Percentiles rank a stretch among this genome's conserved stretches.
phyloP scores from a whole-genome alignment of 1,284 basidiomycete species.

The Pyrrhoderma noxium region DNA sequence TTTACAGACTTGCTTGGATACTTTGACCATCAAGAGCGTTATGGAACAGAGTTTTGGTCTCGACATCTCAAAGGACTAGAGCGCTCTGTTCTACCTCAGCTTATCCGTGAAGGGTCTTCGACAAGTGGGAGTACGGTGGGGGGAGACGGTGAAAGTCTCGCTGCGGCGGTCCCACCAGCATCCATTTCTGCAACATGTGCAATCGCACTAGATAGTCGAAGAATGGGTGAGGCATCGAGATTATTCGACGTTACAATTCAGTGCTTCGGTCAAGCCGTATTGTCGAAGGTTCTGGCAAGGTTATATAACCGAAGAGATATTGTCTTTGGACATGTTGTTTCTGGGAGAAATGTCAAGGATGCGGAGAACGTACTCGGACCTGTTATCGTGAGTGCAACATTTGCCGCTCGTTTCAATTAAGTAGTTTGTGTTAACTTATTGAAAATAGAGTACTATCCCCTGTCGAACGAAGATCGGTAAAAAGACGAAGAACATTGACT shows the following conservation, averaged over 20 bases:
- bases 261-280: slow-evolving; percentile 36
- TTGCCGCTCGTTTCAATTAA: too few relatives aligned
- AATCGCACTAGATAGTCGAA: slow-evolving; percentile 7
- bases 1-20: slow-evolving; percentile 32
- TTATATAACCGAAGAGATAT: slow-evolving; percentile 31
- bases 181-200: neutral
- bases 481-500: slow-evolving; percentile 27
- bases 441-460: slow-evolving; percentile 39
- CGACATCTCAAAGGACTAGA: slow-evolving; percentile 27
- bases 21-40: slow-evolving; percentile 31
- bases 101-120: neutral
- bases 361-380: slow-evolving; percentile 43
- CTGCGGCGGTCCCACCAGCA: too few relatives aligned
- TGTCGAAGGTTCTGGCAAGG: slow-evolving; percentile 35
- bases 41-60: slow-evolving; percentile 36
- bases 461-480: slow-evolving; percentile 32
- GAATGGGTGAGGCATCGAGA: slow-evolving; percentile 19
- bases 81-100: slow-evolving; percentile 21
- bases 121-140: too few relatives aligned
- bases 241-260: slow-evolving; percentile 29
- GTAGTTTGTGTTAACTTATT: slow-evolving; percentile 10
- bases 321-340: slow-evolving; percentile 43
- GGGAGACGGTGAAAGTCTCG: too few relatives aligned
- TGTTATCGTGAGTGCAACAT: slow-evolving; percentile 34
- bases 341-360: slow-evolving; percentile 36